Evolutionary conservation across 768 basidiomycete species (phyloP).

Genomic region (Trametes punicea): DNA sequence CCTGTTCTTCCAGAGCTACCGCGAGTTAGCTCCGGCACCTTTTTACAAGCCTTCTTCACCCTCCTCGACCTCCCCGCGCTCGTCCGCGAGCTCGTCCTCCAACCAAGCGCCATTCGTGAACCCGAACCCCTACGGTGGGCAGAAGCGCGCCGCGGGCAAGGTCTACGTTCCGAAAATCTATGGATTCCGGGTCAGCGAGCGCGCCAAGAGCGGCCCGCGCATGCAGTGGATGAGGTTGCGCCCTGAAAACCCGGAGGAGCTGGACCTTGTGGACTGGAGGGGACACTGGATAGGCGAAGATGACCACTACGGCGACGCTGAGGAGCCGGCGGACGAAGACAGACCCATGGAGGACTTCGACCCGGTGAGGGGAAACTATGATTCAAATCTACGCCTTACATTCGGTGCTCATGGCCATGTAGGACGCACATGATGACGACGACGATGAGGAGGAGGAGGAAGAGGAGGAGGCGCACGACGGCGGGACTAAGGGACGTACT

Average conservation of each 20-base stretch:
- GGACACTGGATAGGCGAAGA: constrained; percentile 87
- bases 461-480: constrained; percentile 38
- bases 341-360: constrained; percentile 87
- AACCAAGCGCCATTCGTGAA: constrained; percentile 65
- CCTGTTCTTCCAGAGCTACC: constrained; percentile 97
- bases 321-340: constrained; percentile 46
- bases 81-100: constrained; percentile 35
- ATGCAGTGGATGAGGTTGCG: constrained; percentile 96
- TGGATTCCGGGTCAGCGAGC: constrained; percentile 95
- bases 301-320: constrained; percentile 58
- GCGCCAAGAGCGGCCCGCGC: constrained; percentile 90
- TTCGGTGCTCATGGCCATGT: background rate
- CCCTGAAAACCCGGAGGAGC: constrained; percentile 73
- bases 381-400: background rate
- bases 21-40: constrained; percentile 89
- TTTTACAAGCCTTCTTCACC: constrained; percentile 75
- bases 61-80: constrained; percentile 50
- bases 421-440: constrained; percentile 43
- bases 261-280: constrained; percentile 87
- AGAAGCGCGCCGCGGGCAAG: constrained; percentile 82
- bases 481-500: constrained; percentile 8
- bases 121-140: constrained; percentile 85
- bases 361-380: constrained; percentile 46
- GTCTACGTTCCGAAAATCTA: constrained; percentile 93
- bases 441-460: constrained; percentile 54